Conservation (phyloP, 2,329 filamentous ascomycete species). For the Pseudogymnoascus sp. region DNA sequence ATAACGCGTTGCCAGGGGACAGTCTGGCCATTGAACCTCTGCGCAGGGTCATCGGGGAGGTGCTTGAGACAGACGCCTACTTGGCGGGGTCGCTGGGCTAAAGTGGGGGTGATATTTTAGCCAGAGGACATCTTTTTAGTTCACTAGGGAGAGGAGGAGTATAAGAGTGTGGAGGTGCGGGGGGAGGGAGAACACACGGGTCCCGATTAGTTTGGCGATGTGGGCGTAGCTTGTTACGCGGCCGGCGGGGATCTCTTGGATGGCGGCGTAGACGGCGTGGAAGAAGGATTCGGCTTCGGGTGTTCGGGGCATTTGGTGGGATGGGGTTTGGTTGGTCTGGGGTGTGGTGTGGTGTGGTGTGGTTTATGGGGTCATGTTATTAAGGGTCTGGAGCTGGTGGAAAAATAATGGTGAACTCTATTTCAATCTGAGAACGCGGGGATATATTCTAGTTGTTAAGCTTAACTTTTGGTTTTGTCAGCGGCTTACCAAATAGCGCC, state of each 20-base stretch:
- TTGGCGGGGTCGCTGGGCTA: conserved; percentile 68
- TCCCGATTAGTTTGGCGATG: conserved; percentile 64
- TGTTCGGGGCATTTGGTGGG: conserved; percentile 53
- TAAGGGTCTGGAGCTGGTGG: too few relatives aligned
- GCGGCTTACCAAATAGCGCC: not conserved
- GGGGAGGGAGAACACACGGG: conserved; percentile 44
- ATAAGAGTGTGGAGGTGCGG: conserved; percentile 10
- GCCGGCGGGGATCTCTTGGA: conserved; percentile 77
- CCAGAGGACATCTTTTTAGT: too few relatives aligned
- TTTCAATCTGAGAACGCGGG: not conserved
- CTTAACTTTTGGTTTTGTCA: not conserved
- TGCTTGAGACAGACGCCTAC: conserved; percentile 88
- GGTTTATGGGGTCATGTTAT: not conserved
- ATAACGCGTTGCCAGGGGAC: conserved; percentile 95
- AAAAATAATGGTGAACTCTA: not conserved
- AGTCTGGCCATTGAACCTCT: conserved; percentile 61
- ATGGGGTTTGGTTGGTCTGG: conserved; percentile 5
- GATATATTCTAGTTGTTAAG: not conserved
- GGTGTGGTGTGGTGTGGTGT: not conserved
- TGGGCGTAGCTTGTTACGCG: conserved; percentile 84
- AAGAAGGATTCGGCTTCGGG: conserved; percentile 72
- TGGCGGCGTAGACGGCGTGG: conserved; percentile 68
- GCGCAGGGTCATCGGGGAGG: conserved; percentile 49
- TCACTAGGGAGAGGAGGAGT: too few relatives aligned
- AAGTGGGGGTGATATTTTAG: too few relatives aligned